Evolutionary conservation across 2,329 filamentous ascomycete genomes (phyloP), one percentile per base, ranked within the genome.

Genomic region (Metarhizium humberi): DNA sequence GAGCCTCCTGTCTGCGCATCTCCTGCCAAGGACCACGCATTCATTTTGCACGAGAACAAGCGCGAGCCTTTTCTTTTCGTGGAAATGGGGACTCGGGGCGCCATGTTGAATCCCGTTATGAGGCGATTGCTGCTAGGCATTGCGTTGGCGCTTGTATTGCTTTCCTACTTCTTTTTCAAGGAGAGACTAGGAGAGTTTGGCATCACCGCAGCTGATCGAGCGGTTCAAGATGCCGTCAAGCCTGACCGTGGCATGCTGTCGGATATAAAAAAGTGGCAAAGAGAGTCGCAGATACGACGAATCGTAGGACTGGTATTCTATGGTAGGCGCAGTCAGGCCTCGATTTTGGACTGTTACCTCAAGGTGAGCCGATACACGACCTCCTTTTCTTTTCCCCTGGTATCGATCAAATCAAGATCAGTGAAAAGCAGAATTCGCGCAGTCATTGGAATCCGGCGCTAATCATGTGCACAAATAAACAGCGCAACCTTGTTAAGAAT

Each of bases 281-380:
- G 18, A 2, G 18, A 20, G 34, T 16, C 29, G 32, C 14, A 51
- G 30, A 51, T 57, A 20, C 56, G 36, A 16, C 72, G 70, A 58
- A 63, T 78, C n/a, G 68, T 76, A 56, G 75, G 67, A n/a, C 66
- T 77, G 55, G 72, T 78, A 1, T 78, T 78, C 56, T 78, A 69
- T 57, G 75, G 75, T 20, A 69, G 75, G 13, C 70, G 70, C 51
- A 64, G 68, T 55, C 71, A 71, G 8, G 72, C 77, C 30, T 71
- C 74, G 34, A 71, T 78, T 34, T 60, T 78, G 43, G 74, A 76
- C 57, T 78, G 75, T 56, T 78, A 77, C 57, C 61, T 74, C 36
- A 69, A 72, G 67, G 68, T 73, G 61, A 14, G 51, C 20, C 38
- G 11, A 40, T 11, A 11, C 8, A 14, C 34, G 34, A 25, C 4